phyloP scores from a whole-genome alignment of 116 monocot species.

The Phalaenopsis hybrid region DNA sequence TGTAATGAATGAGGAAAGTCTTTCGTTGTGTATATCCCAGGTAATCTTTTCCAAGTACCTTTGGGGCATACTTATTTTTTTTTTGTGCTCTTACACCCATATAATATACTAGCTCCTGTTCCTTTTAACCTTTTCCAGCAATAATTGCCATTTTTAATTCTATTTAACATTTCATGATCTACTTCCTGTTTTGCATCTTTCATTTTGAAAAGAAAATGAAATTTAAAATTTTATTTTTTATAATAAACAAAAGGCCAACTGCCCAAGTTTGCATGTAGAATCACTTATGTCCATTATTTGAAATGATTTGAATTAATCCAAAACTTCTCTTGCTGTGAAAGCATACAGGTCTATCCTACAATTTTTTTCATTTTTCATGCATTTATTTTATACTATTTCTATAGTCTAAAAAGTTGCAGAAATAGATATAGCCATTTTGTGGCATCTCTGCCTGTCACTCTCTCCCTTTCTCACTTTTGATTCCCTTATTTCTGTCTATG shows the following conservation, averaged over 20 bases:
- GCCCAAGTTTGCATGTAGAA: not conserved
- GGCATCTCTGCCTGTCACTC: not conserved
- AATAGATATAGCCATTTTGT: not conserved
- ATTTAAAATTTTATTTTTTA: too few species aligned
- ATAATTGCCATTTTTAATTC: not conserved
- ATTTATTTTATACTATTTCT: not conserved
- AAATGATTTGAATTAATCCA: not conserved
- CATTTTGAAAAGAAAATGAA: too few species aligned
- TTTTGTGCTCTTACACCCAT: not conserved
- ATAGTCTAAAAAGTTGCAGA: not conserved
- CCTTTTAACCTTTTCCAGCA: not conserved
- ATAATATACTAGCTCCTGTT: not conserved
- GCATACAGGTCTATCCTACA: not conserved
- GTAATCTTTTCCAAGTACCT: conserved; percentile 22
- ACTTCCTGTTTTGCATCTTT: too few species aligned
- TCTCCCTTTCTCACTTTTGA: not conserved
- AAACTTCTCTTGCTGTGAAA: not conserved
- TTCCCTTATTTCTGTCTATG: not conserved
- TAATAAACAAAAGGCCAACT: not conserved
- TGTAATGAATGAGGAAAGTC: conserved; percentile 56
- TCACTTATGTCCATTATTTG: not conserved
- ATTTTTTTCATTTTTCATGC: not conserved
- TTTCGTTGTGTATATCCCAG: conserved; percentile 58
- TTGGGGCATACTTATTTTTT: not conserved
- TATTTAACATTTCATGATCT: not conserved